These are phyloP conservation scores for Podaxis sp. DNA, from an alignment of 768 basidiomycete genomes.

Conservation along the genomic window DNA sequence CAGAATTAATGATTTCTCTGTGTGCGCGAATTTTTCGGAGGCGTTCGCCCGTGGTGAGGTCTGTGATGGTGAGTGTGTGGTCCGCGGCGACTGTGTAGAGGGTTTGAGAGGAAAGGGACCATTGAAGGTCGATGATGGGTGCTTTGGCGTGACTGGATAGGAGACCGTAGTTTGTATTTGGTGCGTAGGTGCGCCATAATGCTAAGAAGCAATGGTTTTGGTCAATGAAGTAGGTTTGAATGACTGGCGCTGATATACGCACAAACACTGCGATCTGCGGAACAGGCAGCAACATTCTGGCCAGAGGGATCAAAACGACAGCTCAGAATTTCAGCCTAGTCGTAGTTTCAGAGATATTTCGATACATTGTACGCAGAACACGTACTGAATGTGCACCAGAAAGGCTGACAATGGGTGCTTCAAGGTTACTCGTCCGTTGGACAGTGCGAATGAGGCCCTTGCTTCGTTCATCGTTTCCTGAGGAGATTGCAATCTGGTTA, in stretches of 20 bases:
- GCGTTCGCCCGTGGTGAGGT: slow-evolving; percentile 83
- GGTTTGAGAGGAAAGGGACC: slow-evolving; percentile 72
- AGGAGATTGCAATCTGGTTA: slow-evolving; percentile 78
- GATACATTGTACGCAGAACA: background rate
- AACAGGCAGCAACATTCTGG: slow-evolving; percentile 90
- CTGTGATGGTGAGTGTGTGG: slow-evolving; percentile 73
- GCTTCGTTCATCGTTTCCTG: slow-evolving; percentile 66
- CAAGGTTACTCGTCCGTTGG: slow-evolving; percentile 88
- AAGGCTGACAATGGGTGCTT: slow-evolving; percentile 92
- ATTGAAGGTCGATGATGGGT: slow-evolving; percentile 90
- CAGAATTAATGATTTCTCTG: slow-evolving; percentile 84
- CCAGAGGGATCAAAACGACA: slow-evolving; percentile 95
- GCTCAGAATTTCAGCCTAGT: slow-evolving; percentile 70
- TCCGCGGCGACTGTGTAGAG: slow-evolving; percentile 91
- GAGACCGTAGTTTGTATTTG: slow-evolving; percentile 91
- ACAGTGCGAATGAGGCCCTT: slow-evolving; percentile 83
- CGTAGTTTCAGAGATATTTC: background rate
- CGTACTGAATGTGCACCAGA: slow-evolving; percentile 84
- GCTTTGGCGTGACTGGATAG: slow-evolving; percentile 84
- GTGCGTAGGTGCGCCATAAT: slow-evolving; percentile 88
- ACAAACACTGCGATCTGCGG: slow-evolving; percentile 90
- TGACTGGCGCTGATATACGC: slow-evolving; percentile 31
- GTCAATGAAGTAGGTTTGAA: background rate
- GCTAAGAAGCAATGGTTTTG: slow-evolving; percentile 40
- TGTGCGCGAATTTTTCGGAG: slow-evolving; percentile 84